A percentile compares a stretch with the other conserved stretches of the same genome.
These are phyloP conservation scores for Leersia perrieri DNA, from an alignment of 176 grass and related monocot genomes.

Conservation along the genomic window DNA sequence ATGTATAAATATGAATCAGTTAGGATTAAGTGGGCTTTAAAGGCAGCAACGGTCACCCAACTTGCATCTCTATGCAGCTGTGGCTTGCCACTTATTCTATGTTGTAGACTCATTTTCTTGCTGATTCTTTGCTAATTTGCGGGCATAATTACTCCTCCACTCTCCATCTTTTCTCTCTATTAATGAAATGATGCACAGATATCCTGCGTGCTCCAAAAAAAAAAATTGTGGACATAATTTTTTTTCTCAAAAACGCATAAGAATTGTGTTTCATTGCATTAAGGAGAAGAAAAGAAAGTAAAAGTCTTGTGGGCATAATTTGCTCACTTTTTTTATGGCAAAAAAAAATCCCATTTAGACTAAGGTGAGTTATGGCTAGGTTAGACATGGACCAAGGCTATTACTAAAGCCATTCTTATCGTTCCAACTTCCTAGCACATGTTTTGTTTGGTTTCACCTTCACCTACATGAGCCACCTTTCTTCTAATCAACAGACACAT, in stretches of 20 bases:
- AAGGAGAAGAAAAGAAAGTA: no score
- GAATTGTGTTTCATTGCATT: no score
- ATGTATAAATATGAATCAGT: no score
- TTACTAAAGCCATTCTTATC: not conserved
- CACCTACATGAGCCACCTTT: not conserved
- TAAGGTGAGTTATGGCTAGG: not conserved
- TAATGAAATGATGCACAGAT: no score
- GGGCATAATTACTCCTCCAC: not conserved
- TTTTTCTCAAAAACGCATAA: no score
- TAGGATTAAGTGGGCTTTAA: no score
- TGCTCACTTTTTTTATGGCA: not conserved
- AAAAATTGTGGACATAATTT: no score
- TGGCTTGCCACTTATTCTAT: not conserved
- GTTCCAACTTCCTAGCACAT: not conserved
- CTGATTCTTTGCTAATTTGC: not conserved
- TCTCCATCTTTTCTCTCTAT: no score
- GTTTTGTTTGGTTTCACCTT: not conserved
- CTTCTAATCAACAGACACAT: not conserved
- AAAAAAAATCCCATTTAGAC: not conserved
- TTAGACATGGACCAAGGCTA: not conserved
- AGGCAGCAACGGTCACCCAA: no score
- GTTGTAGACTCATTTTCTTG: not conserved
- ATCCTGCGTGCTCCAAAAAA: no score
- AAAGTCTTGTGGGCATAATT: not conserved
- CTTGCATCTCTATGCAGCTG: not conserved